Conservation (phyloP, 2,329 filamentous ascomycete genomes). For the Teratosphaeria gauchensis region DNA sequence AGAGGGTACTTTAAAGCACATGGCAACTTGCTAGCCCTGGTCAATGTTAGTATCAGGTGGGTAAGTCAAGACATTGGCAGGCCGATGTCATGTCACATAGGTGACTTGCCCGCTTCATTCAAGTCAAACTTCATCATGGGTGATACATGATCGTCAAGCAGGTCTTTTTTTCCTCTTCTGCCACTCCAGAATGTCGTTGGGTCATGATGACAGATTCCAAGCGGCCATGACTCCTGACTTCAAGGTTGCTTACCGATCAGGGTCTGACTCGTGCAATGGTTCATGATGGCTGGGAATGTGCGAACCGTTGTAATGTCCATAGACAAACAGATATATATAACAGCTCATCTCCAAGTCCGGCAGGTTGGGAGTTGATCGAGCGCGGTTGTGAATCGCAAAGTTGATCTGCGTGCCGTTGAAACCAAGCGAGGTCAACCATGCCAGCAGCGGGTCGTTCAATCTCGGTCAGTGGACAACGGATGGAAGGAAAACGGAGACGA, state of each 20-base stretch:
- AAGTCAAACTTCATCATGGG: not conserved
- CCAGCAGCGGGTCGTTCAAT: not conserved
- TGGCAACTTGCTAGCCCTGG: no score
- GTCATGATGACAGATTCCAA: not conserved
- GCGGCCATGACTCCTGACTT: not conserved
- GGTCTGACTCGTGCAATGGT: not conserved
- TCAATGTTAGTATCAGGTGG: no score
- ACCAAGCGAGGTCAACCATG: not conserved
- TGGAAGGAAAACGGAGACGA: not conserved
- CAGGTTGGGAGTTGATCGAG: not conserved
- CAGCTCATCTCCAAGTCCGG: not conserved
- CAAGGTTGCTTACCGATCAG: not conserved
- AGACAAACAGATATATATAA: not conserved
- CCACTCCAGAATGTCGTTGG: not conserved
- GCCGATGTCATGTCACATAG: not conserved
- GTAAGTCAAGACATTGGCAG: no score
- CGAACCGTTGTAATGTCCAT: not conserved
- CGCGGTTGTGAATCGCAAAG: not conserved
- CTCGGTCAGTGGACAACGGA: not conserved
- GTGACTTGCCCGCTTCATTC: not conserved
- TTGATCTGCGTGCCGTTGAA: not conserved
- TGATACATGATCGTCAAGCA: no score
- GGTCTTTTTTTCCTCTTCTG: no score
- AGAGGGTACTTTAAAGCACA: no score
- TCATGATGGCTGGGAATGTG: not conserved